Conservation (phyloP, 352 stramenopile genomes). For the Peronospora destructor region DNA sequence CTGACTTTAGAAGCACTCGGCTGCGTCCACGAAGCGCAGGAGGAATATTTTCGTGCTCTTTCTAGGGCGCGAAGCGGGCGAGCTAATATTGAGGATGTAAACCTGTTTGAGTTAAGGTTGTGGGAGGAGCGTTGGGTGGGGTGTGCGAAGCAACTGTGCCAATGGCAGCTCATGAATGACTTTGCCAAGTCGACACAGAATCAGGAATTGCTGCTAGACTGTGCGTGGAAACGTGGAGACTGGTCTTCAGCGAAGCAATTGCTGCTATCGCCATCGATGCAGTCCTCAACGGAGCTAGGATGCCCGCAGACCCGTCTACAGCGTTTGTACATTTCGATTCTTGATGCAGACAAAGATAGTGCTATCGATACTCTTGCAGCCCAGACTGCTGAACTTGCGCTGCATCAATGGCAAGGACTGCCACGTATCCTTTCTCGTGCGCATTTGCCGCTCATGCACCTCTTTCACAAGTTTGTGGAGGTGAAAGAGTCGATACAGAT, state of each 20-base stretch:
- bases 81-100: conserved; percentile 75
- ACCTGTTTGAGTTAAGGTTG: conserved; percentile 76
- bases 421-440: conserved; percentile 67
- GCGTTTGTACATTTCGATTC: conserved; percentile 83
- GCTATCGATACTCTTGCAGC: conserved; percentile 59
- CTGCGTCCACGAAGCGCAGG: conserved; percentile 79
- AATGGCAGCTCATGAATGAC: conserved; percentile 90
- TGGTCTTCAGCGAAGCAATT: conserved; percentile 84
- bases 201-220: conserved; percentile 89
- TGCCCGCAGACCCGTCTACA: conserved; percentile 76
- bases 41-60: conserved; percentile 82
- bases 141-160: conserved; percentile 86
- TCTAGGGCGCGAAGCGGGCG: conserved; percentile 68
- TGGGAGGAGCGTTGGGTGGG: conserved; percentile 90
- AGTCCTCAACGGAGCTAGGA: conserved; percentile 52
- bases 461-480: conserved; percentile 90
- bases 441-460: conserved; percentile 79
- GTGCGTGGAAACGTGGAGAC: conserved; percentile 87
- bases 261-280: conserved; percentile 53
- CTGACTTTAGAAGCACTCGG: conserved; percentile 77
- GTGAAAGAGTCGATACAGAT: conserved; percentile 90
- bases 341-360: conserved; percentile 71
- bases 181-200: conserved; percentile 89
- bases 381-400: conserved; percentile 72
- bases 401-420: conserved; percentile 87